Base-by-base conservation (phyloP, 2,329 filamentous ascomycete genomes). In the Fusarium neocosmosporiellum region DNA sequence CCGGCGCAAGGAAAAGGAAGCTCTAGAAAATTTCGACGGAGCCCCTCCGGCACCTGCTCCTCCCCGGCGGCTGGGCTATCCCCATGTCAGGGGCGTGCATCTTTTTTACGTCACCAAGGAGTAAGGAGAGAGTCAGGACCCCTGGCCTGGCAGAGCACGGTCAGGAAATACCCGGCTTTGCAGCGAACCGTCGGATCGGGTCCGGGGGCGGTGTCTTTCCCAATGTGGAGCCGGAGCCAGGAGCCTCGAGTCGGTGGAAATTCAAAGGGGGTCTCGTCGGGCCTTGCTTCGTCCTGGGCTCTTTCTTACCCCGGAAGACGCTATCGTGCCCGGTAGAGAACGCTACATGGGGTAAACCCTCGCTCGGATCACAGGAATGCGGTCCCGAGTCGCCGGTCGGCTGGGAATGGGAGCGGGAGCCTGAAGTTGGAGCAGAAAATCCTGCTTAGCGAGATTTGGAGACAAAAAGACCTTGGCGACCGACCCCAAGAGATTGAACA, bases 111-210 rank as follows among this genome's bases (percentile, higher is more conserved):
- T 70, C 54, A 68, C 63, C 66, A 57, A 61, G 36, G 22, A 66
- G 41, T 55, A 20, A 61, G 54, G 18, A 37, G 43, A 46, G 63
- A 50, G 65, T 55, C 59, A 63, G 33, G 57, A 57, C 71, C 50
- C 43, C 34, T 53, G 64, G n/a, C 27, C 46, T 10, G 10, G n/a
- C 37, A 54, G 43, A 58, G 59, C 48, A 67, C 50, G 33, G 58
- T 70, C 66, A 39, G 67, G 54, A 64, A 71, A 67, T 65, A 55
- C 34, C 63, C 62, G 65, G 64, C 43, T 63, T 62, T 70, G 57
- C 46, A 70, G 46, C 60, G 69, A 75, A 73, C 74, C 74, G 54
- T 65, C 65, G 68, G 65, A 65, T 74, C 55, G 74, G 74, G 70
- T 74, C 74, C 61, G 72, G 71, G 67, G 57, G 36, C 57, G 53